phyloP scores from a whole-genome alignment of 2,329 filamentous ascomycete genomes.

The Chrysoporthe deuterocubensis region DNA sequence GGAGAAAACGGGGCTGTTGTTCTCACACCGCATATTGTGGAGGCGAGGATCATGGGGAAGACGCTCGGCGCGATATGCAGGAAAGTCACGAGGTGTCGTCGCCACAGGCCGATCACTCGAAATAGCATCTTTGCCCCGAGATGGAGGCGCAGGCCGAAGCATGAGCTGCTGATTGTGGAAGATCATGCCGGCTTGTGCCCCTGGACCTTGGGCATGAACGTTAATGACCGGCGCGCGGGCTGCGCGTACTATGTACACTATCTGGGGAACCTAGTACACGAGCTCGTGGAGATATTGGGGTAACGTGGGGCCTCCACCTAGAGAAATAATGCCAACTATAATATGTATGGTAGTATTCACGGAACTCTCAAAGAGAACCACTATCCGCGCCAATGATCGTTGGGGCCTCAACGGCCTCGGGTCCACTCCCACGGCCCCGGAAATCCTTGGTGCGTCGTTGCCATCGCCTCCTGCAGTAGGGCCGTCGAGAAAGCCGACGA shows the following conservation, averaged over 20 bases:
- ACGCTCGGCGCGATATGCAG: background rate
- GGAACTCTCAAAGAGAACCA: background rate
- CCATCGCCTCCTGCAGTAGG: background rate
- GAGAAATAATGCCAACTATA: background rate
- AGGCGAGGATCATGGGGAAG: background rate
- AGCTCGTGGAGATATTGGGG: background rate
- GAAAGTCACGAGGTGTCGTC: background rate
- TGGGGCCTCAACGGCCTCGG: background rate
- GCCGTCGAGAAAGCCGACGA: background rate
- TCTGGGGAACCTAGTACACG: background rate
- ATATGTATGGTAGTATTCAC: background rate
- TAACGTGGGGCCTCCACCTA: background rate
- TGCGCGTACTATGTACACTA: background rate
- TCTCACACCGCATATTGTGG: background rate
- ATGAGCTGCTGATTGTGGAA: background rate
- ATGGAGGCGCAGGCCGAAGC: background rate
- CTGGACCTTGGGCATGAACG: background rate
- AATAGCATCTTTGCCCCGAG: slow-evolving; percentile 17
- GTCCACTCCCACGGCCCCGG: background rate
- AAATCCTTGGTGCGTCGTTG: background rate
- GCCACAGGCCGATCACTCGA: background rate
- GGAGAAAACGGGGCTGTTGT: slow-evolving; percentile 4
- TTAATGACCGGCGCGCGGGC: background rate
- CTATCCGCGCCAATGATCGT: slow-evolving; percentile 2
- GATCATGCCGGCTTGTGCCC: background rate